A percentile compares a stretch with the other conserved stretches of the same genome.
phyloP scores from a whole-genome alignment of 345 rosid species.

The Atalantia buxifolia region DNA sequence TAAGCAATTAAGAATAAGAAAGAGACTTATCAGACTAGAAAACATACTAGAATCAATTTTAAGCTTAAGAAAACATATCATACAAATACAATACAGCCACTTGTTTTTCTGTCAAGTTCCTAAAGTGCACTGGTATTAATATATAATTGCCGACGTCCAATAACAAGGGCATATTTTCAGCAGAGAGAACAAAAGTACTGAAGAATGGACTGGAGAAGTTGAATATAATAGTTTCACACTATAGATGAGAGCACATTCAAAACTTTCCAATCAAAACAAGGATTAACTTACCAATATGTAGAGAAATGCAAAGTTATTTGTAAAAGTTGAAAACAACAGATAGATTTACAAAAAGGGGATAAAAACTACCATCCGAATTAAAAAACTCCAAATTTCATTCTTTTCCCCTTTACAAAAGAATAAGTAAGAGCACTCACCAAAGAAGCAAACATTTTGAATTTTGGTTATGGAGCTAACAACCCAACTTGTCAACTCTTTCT shows the following conservation, averaged over 20 bases:
- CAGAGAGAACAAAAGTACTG: neutral
- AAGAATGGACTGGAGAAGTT: neutral
- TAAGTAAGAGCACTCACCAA: conserved; percentile 34
- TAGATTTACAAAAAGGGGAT: neutral
- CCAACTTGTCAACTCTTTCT: conserved; percentile 46
- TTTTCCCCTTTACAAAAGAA: neutral
- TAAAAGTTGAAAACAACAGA: neutral
- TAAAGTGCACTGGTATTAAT: neutral
- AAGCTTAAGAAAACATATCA: neutral
- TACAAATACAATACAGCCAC: neutral
- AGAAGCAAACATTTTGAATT: conserved; percentile 41
- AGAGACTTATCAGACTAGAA: neutral
- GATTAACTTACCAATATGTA: neutral
- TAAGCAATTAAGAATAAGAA: conserved; percentile 2
- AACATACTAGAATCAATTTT: neutral
- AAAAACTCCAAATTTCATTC: neutral
- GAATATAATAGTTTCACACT: neutral
- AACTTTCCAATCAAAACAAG: neutral
- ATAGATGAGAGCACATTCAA: no score
- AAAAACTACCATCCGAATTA: neutral
- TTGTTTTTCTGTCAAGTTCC: neutral
- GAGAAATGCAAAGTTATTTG: neutral
- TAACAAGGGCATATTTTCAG: neutral
- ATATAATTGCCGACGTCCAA: neutral
- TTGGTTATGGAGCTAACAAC: conserved; percentile 45